Conservation (phyloP, 2,329 filamentous ascomycete genomes). For the Colletotrichum salicis region DNA sequence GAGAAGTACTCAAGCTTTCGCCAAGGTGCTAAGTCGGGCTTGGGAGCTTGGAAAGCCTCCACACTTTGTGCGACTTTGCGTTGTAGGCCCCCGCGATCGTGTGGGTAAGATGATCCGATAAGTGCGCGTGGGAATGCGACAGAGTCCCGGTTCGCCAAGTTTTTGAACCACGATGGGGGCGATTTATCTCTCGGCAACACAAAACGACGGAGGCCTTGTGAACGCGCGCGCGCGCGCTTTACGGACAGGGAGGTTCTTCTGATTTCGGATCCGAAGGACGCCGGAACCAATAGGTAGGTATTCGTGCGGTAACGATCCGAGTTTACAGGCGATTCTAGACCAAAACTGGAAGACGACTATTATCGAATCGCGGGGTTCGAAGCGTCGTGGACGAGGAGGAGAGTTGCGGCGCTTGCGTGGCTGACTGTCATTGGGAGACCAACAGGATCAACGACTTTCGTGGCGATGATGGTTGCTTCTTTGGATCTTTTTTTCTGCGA, state of each 20-base stretch:
- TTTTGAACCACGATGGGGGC: background rate
- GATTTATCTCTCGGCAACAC: background rate
- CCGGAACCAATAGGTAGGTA: background rate
- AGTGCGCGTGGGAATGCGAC: background rate
- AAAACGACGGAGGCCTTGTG: background rate
- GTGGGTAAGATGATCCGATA: slow-evolving; percentile 15
- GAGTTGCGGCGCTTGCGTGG: slow-evolving; percentile 22
- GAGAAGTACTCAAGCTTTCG: slow-evolving; percentile 33
- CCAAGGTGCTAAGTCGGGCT: slow-evolving; percentile 10
- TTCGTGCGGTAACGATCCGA: background rate
- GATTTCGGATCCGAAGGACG: background rate
- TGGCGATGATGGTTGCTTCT: background rate
- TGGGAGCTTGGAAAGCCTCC: background rate
- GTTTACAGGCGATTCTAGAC: background rate
- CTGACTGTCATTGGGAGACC: slow-evolving; percentile 19
- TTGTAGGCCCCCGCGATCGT: slow-evolving; percentile 14
- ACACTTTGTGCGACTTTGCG: background rate
- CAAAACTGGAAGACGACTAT: slow-evolving; percentile 42
- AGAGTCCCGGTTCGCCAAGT: background rate
- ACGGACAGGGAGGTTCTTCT: background rate
- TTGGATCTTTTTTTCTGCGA: background rate
- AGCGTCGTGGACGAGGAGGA: background rate
- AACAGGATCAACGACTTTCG: background rate
- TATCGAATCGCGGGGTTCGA: slow-evolving; percentile 56
- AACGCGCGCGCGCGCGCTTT: no score